phyloP scores from a whole-genome alignment of 805 yeast genomes.

The Candida dendrica region DNA sequence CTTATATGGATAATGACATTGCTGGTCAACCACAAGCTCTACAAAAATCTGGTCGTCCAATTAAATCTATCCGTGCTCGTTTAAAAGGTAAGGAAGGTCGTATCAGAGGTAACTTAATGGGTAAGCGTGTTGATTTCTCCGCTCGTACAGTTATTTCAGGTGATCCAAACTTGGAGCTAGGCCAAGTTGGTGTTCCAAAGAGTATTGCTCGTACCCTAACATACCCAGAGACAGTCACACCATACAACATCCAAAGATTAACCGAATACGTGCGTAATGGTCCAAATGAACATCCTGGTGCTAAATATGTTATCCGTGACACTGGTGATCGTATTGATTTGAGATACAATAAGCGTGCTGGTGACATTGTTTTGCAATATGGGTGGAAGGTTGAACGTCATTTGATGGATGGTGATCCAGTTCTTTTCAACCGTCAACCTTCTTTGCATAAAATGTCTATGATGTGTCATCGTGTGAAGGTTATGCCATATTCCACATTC shows the following conservation, averaged over 20 bases:
- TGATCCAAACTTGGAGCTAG: conserved; percentile 95
- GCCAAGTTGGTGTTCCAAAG: conserved; percentile 98
- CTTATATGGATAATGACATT: conserved; percentile 98
- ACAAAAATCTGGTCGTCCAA: conserved; percentile 98
- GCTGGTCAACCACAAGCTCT: conserved; percentile 99
- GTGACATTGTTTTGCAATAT: conserved; percentile 94
- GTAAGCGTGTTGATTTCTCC: conserved; percentile 98
- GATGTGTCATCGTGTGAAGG: conserved; percentile 99
- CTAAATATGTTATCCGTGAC: conserved; percentile 95
- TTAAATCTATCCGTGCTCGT: conserved; percentile 98
- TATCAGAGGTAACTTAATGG: conserved; percentile 97
- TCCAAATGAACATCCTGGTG: conserved; percentile 99
- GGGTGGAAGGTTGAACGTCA: conserved; percentile 99
- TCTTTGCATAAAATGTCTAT: conserved; percentile 98
- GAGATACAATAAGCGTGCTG: conserved; percentile 95
- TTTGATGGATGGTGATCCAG: conserved; percentile 95
- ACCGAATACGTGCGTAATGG: conserved; percentile 95
- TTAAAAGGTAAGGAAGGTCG: conserved; percentile 99
- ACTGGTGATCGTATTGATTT: conserved; percentile 98
- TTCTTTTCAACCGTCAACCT: conserved; percentile 97
- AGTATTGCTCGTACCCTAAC: conserved; percentile 93
- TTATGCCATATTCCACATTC: conserved; percentile 97
- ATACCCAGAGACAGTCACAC: conserved; percentile 96
- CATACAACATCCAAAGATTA: conserved; percentile 88
- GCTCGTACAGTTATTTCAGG: conserved; percentile 99